Conservation (phyloP, 1,284 basidiomycete genomes). For the Phaffia rhodozyma region DNA sequence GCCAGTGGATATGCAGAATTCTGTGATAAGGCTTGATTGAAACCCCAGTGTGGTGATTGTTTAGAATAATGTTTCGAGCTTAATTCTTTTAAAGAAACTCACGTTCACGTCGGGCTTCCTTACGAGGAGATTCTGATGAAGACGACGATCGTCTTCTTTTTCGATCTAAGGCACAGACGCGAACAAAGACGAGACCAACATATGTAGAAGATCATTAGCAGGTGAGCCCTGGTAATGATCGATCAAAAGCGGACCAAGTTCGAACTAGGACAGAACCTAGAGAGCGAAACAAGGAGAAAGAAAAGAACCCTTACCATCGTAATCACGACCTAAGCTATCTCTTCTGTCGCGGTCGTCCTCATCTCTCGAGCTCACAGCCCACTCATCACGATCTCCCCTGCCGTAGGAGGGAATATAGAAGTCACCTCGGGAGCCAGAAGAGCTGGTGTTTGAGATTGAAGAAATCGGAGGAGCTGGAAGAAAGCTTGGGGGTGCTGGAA, state of each 20-base stretch:
- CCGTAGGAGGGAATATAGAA: not conserved
- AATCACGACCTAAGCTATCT: not conserved
- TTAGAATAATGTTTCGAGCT: not conserved
- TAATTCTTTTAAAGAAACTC: not conserved
- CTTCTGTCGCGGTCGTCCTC: too few species aligned
- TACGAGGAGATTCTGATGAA: not conserved
- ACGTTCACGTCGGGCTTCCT: not conserved
- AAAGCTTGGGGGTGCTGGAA: not conserved
- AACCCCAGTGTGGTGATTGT: not conserved
- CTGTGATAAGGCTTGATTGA: not conserved
- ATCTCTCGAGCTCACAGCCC: too few species aligned
- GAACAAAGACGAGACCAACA: too few species aligned
- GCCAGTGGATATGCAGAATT: not conserved
- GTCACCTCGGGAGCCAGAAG: not conserved
- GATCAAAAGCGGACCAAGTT: not conserved
- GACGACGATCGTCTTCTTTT: constrained; percentile 11
- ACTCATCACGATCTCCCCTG: not conserved
- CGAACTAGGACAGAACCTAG: too few species aligned
- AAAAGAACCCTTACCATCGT: not conserved
- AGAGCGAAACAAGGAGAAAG: not conserved
- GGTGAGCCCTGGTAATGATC: too few species aligned
- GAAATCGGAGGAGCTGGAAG: not conserved
- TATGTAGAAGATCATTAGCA: too few species aligned
- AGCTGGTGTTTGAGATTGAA: not conserved
- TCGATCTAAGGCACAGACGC: not conserved